phyloP scores from a whole-genome alignment of 208 protist genomes.

The Blechomonas ayalai region DNA sequence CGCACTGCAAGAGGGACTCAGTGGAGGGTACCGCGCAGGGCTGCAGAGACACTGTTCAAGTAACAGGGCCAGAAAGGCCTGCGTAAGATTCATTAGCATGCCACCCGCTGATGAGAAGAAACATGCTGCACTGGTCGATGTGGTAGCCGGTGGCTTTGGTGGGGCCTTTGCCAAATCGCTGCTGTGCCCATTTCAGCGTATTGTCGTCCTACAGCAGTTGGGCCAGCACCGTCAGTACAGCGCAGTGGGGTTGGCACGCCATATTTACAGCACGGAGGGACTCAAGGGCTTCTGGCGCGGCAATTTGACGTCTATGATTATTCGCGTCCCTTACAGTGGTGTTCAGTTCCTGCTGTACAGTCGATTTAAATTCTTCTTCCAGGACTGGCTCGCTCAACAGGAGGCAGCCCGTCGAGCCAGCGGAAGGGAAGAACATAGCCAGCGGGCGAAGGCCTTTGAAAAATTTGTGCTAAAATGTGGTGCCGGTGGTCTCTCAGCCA shows the following conservation, averaged over 20 bases:
- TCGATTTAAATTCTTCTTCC: constrained; percentile 71
- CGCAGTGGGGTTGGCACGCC: constrained; percentile 22
- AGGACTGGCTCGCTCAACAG: constrained; percentile 32
- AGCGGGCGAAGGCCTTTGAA: constrained; percentile 28
- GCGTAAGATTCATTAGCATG: constrained; percentile 3
- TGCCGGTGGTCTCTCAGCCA: constrained; percentile 76
- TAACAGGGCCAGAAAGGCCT: no score
- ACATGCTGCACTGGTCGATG: constrained; percentile 71
- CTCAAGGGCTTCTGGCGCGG: constrained; percentile 81
- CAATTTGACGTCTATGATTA: constrained; percentile 85
- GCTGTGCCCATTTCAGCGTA: constrained; percentile 75
- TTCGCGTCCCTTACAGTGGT: constrained; percentile 84
- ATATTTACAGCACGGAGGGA: constrained; percentile 58
- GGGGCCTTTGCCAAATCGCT: constrained; percentile 73
- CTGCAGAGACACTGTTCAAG: no score
- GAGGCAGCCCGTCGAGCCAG: not conserved
- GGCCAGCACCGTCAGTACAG: constrained; percentile 51
- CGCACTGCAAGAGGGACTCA: no score
- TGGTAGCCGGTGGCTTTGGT: constrained; percentile 67
- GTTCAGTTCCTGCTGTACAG: constrained; percentile 84
- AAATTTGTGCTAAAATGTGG: constrained; percentile 84
- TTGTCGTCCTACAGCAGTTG: constrained; percentile 82
- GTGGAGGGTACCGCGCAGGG: no score
- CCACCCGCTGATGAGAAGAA: constrained; percentile 49
- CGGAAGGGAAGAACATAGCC: not conserved